Conservation (phyloP, 75 land plant genomes). For the Ceratopteris richardii region DNA sequence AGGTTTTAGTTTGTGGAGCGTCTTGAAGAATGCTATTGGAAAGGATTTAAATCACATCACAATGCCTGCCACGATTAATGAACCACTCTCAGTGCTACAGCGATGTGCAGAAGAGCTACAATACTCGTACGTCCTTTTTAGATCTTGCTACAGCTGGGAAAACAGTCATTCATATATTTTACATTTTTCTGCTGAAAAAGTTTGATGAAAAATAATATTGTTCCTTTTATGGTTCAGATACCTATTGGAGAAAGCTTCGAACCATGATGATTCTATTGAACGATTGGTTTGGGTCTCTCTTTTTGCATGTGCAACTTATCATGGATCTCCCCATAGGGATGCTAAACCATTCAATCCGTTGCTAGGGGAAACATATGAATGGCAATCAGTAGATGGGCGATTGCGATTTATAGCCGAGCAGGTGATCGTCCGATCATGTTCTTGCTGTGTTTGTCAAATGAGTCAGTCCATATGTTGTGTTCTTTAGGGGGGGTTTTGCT, state of each 20-base stretch:
- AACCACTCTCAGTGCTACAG: conserved; percentile 36
- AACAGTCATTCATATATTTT: too few species aligned
- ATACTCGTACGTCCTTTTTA: conserved; percentile 15
- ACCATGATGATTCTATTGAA: conserved; percentile 21
- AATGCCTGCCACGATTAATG: conserved; percentile 41
- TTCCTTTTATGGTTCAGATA: too few species aligned
- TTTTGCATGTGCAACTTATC: conserved; percentile 37
- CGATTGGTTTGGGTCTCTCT: conserved; percentile 27
- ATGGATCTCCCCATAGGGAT: conserved; percentile 37
- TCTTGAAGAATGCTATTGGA: conserved; percentile 38
- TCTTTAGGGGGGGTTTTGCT: too few species aligned
- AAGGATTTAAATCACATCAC: conserved; percentile 37
- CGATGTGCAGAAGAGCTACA: conserved; percentile 39
- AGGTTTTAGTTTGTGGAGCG: conserved; percentile 36
- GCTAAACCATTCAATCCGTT: conserved; percentile 38
- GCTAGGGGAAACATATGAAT: conserved; percentile 39
- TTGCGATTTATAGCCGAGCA: conserved; percentile 33
- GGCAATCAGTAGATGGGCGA: conserved; percentile 20
- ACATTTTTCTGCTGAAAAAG: too few species aligned
- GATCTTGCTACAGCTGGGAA: too few species aligned
- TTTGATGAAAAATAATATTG: too few species aligned
- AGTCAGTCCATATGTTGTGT: too few species aligned
- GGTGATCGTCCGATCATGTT: conserved; percentile 24
- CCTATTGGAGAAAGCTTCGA: conserved; percentile 28
- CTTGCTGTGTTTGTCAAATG: not conserved